Base-by-base conservation (phyloP, 768 basidiomycete species). In the Mycena chlorophos region DNA sequence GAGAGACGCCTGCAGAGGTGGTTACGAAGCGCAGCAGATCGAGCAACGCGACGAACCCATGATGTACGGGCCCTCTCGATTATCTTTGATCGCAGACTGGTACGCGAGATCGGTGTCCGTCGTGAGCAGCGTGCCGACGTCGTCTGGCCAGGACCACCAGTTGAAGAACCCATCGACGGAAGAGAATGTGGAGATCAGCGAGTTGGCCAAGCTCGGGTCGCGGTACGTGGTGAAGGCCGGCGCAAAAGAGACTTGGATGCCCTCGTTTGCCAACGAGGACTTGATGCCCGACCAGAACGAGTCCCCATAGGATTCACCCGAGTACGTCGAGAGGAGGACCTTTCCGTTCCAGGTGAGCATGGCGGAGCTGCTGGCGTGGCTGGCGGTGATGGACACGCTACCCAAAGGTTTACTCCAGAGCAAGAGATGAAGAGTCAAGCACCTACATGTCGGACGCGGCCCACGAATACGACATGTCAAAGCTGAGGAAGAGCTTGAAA, bases 401-500 rank as follows among this genome's bases (percentile, higher is more conserved):
- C 4, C 13, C 27, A 8, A 26, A 37, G 26, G 30, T 26, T 16
- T 49, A 14, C 13, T 5, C 19, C 28, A 4, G 28, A 5, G 3
- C 19, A 16, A 12, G 12, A 23, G 6, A n/a, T 19, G 3, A 8
- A 5, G 19, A 26, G 13, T 19, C 25, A 37, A 2, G 26, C 23
- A 46, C 55, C n/a, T 5, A 56, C 56, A 65, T 61, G 42, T 66
- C 62, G 23, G 27, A 16, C 17, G 49, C 31, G 29, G 30, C 26
- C 67, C 65, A 68, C 13, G 52, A 47, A 25, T 38, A 60, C n/a
- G 65, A 63, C 71, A 73, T 71, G 56, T 75, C 75, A 52, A 74
- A 71, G 27, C 69, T 72, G 53, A 72, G 56, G 64, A 75, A 73
- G 17, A 75, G 57, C 63, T 73, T 71, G 67, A 74, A 74, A 38